Base-by-base conservation (phyloP, 2,329 filamentous ascomycete species). In the Scedosporium dehoogii region DNA sequence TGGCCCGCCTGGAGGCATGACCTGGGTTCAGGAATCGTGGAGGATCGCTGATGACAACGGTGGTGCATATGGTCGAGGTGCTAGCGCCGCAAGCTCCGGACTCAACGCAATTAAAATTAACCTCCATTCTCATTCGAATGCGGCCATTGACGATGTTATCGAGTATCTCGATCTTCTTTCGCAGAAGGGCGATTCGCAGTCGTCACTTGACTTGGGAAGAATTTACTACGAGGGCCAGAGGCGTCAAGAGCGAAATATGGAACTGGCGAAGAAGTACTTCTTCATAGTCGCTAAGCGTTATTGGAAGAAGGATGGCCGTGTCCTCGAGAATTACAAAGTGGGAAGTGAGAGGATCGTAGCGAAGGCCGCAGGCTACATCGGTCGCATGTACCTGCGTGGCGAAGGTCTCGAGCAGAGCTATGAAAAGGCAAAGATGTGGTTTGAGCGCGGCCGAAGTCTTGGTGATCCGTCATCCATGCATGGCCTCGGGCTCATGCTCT, bases 51-150 rank as follows among this genome's bases (percentile, higher is more conserved):
- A 99, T 70, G 91, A 97, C 58, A 79, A 88, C 33, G 96, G 94
- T 6, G 94, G 94, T 53, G 89, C 96, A 6, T 99, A 97, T 72
- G 96, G 94, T 57, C 91, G 96, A 74, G 96, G 94, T 3, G 94
- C 94, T 12, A 97, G 93, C 71, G 90, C 88, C 46, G 88, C 88
- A 25, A 97, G 92, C 71, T 89, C 94, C 0, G 94, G 94, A 4
- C 81, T 84, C 63, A 92, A 96, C 71, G 91, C 92, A 3, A 83
- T 88, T 69, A 86, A 87, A 65, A 85, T 86, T 21, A 85, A 86
- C 62, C 82, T 87, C 1, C 87, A 89, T 66, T 90, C 91, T 2
- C 90, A 94, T 70, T 85, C 89, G 1, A 89, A 96, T 69, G 91
- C 92, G 1, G 90, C 91, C 16, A 85, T 97, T 63, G 92, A 96